Evolutionary conservation across 768 basidiomycete species (phyloP), one percentile per base, ranked within the genome.

Genomic region (Neoboletus subvelutipes): DNA sequence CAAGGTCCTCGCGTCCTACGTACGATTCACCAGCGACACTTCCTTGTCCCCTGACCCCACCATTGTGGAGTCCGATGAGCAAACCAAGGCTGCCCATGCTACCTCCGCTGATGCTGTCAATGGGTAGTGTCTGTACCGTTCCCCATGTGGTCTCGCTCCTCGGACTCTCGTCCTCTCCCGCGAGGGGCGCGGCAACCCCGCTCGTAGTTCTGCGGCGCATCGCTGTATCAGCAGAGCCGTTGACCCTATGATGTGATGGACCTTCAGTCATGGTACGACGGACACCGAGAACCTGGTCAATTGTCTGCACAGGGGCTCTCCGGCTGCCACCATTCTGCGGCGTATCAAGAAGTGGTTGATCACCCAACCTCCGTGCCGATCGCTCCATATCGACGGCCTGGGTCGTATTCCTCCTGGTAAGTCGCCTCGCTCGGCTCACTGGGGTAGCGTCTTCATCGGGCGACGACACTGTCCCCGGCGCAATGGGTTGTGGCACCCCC

Each of bases 121-220:
- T 24, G 61, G 70, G 63, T 17, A 61, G 52, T 3, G 74, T 66
- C 7, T 60, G 65, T 2, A 72, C 64, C n/a, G 73, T 74, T 39
- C 73, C 73, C 73, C 73, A 74, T 2, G 73, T 74, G 18, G 72
- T 72, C 56, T 68, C 71, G 56, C 71, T 73, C 52, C 71, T 61
- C 11, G 71, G 71, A 10, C 70, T 73, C 24, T 68, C 70, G 47
- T 57, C 26, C 54, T 59, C 66, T 5, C 53, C 50, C 0, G 47
- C 50, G n/a, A 67, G 59, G 1, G 69, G 62, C 17, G 28, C 56
- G 41, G 43, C 54, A 12, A 63, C 31, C 17, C 61, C 63, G 6
- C 45, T 61, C 50, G 37, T 45, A 24, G 31, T 37, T 40, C 61
- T 62, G 22, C 47, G 60, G 12, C 29, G 49, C 42, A 58, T 55